Base-by-base conservation (phyloP, 2,329 filamentous ascomycete genomes). In the Claviceps sp. region DNA sequence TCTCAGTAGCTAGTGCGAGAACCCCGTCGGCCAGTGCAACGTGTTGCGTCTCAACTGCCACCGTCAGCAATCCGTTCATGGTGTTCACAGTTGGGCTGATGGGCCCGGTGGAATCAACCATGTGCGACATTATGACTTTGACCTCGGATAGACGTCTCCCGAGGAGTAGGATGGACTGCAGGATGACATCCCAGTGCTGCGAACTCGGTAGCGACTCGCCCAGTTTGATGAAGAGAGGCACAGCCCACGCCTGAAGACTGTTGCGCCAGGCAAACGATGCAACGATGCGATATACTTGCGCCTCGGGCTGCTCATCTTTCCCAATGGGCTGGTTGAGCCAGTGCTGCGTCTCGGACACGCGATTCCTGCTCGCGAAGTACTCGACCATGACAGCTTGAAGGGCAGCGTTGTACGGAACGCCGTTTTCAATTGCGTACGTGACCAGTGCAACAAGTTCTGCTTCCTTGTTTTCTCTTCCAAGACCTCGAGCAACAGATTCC, bases 21-120 rank as follows among this genome's bases (percentile, higher is more conserved):
- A 90, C 85, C 13, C 87, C 77, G 62, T 90, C 82, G 5, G 86
- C 87, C 45, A 86, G 71, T 57, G 86, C 80, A 0, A 81, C 75
- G 59, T 94, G 83, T 11, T 82, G 74, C 51, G 77, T 76, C n/a
- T 79, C 77, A 56, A 84, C 82, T 9, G 88, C 86, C 52, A 83
- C 81, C 50, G 79, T 76, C 17, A 97, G 75, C 26, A 97, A 74
- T 5, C 73, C 70, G 61, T 97, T 95, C 59, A 97, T 81, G 5
- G 85, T 88, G 3, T 76, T 68, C 6, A 82, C 82, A 51, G 87
- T 83, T 0, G 88, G 80, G 6, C 71, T 66, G 3, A 76, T 58
- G 16, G 69, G 68, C 52, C 71, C 63, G 52, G 75, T 65, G 20
- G 82, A 73, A 44, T 78, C 71, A 53, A 93, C 78, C 79, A 90